These are phyloP conservation scores for Cercospora beticola DNA, from an alignment of 2,329 filamentous ascomycete species.

Conservation along the genomic window DNA sequence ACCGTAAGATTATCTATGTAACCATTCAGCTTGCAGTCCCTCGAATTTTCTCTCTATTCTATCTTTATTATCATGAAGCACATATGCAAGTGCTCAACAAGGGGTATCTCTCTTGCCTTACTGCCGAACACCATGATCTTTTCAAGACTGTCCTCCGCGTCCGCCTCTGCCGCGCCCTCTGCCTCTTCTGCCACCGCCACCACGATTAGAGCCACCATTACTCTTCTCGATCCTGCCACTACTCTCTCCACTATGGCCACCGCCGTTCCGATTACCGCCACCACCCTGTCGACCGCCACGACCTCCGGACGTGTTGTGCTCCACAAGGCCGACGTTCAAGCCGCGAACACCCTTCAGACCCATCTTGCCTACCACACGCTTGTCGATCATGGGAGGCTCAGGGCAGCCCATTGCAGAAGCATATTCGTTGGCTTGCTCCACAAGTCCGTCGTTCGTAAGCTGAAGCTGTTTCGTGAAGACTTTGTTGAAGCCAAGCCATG, in stretches of 20 bases:
- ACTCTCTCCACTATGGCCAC: background rate
- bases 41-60: background rate
- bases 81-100: background rate
- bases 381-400: conserved; percentile 49
- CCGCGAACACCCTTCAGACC: conserved; percentile 48
- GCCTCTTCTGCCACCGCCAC: conserved; percentile 11
- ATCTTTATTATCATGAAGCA: background rate
- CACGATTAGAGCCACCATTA: conserved; percentile 1
- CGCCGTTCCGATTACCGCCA: conserved; percentile 1
- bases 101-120: background rate
- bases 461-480: conserved; percentile 46
- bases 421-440: conserved; percentile 47
- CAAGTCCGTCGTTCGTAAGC: conserved; percentile 42
- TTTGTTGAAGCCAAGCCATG: conserved; percentile 51
- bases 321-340: conserved; percentile 36
- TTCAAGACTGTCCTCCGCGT: conserved; percentile 8
- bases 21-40: background rate
- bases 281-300: conserved; percentile 7
- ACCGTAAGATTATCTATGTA: background rate
- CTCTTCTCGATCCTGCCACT: conserved; percentile 8
- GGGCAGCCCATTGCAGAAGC: conserved; percentile 46
- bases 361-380: conserved; percentile 50
- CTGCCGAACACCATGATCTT: background rate
- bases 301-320: conserved; percentile 1
- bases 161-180: conserved; percentile 13